These are phyloP conservation scores for Colletotrichum sp. DNA, from an alignment of 2,329 filamentous ascomycete species.

Conservation along the genomic window DNA sequence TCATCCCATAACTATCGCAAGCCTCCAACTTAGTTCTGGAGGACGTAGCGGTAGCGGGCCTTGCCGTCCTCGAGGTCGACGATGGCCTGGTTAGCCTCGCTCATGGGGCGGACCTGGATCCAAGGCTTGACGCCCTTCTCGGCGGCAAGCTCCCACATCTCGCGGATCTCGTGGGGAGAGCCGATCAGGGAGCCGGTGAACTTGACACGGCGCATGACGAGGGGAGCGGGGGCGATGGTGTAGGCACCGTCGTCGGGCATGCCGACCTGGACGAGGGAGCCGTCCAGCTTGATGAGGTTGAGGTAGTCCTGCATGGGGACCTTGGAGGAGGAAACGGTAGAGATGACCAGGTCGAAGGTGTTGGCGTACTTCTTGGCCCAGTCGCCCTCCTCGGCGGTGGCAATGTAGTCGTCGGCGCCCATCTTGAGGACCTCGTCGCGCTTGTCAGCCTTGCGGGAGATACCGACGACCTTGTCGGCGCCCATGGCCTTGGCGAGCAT, in stretches of 20 bases:
- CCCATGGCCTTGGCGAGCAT: slow-evolving; percentile 72
- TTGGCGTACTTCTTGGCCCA: slow-evolving; percentile 58
- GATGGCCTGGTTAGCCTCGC: slow-evolving; percentile 58
- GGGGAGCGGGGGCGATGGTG: slow-evolving; percentile 53
- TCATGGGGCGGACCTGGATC: slow-evolving; percentile 60
- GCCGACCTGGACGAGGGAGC: slow-evolving; percentile 66
- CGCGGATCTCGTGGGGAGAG: slow-evolving; percentile 58
- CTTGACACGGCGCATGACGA: slow-evolving; percentile 61
- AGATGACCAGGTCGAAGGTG: slow-evolving; percentile 63
- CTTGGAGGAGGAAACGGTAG: slow-evolving; percentile 51
- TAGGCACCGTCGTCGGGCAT: slow-evolving; percentile 46
- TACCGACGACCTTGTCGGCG: slow-evolving; percentile 65
- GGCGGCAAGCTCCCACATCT: slow-evolving; percentile 64
- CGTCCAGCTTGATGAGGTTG: slow-evolving; percentile 58
- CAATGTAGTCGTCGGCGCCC: slow-evolving; percentile 58
- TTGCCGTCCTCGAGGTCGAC: slow-evolving; percentile 61
- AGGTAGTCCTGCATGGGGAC: slow-evolving; percentile 65
- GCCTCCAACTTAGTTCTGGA: slow-evolving; percentile 42
- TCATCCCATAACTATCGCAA: neutral
- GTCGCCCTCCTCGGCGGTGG: slow-evolving; percentile 51
- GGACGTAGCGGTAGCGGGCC: slow-evolving; percentile 52
- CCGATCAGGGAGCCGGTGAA: slow-evolving; percentile 54
- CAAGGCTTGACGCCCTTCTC: slow-evolving; percentile 62
- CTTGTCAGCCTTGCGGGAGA: slow-evolving; percentile 60
- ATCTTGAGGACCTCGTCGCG: slow-evolving; percentile 59